Conservation (phyloP, 352 stramenopile species). For the Globisporangium megalacanthum region DNA sequence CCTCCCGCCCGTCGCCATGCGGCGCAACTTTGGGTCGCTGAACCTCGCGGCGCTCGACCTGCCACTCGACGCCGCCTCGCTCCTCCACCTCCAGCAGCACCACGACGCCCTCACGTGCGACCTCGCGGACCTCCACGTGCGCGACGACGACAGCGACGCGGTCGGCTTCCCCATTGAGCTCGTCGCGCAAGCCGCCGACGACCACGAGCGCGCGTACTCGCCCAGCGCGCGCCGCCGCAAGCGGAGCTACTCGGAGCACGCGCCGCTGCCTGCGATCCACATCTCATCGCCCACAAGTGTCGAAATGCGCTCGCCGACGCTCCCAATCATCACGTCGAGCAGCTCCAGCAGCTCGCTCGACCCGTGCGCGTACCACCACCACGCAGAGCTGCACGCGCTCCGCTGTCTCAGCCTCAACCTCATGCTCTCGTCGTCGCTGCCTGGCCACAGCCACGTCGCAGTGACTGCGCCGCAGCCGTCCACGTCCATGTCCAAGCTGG, state of each 20-base stretch:
- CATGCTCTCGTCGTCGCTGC: constrained; percentile 27
- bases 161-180: constrained; percentile 19
- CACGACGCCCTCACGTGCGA: constrained; percentile 24
- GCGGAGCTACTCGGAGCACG: constrained; percentile 14
- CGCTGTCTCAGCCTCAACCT: constrained; percentile 49
- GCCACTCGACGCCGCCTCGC: constrained; percentile 7
- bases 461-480: constrained; percentile 13
- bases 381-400: constrained; percentile 41
- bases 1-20: constrained; percentile 22
- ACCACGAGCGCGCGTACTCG: constrained; percentile 22
- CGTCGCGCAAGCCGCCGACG: constrained; percentile 13
- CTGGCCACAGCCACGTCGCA: not conserved
- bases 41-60: constrained; percentile 46
- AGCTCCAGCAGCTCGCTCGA: constrained; percentile 1
- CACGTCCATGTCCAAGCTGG: constrained; percentile 13
- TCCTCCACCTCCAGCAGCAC: constrained; percentile 15
- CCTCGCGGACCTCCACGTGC: constrained; percentile 20
- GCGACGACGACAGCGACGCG: constrained; percentile 19
- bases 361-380: constrained; percentile 25
- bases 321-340: constrained; percentile 2
- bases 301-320: constrained; percentile 13
- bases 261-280: constrained; percentile 1
- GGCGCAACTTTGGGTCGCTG: constrained; percentile 50
- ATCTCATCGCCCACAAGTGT: constrained; percentile 2
- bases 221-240: constrained; percentile 14